Evolutionary conservation across 805 yeast species (phyloP).

Genomic region (Ogataea kodamae): DNA sequence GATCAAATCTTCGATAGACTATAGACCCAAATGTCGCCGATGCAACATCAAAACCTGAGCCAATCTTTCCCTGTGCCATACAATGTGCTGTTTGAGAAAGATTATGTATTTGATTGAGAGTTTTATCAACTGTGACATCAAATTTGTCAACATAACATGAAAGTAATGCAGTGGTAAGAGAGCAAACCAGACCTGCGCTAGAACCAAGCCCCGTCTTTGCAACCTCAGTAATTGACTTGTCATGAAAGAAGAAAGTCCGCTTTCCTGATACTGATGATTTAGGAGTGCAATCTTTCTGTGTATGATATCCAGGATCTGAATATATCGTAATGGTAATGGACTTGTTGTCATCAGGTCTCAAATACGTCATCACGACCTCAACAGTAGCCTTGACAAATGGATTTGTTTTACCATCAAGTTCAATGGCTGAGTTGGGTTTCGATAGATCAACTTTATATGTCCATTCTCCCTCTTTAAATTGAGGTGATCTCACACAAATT

Average conservation of each 20-base stretch:
- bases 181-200: constrained; percentile 89
- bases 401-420: constrained; percentile 38
- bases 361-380: constrained; percentile 51
- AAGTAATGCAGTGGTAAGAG: constrained; percentile 66
- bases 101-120: constrained; percentile 59
- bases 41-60: constrained; percentile 97
- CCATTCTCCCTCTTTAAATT: constrained; percentile 74
- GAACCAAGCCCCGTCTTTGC: constrained; percentile 96
- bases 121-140: constrained; percentile 25
- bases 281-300: constrained; percentile 50
- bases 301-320: constrained; percentile 88
- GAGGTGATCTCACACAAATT: constrained; percentile 65
- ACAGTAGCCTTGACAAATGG: constrained; percentile 75
- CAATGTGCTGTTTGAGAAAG: constrained; percentile 89
- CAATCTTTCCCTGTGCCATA: constrained; percentile 90
- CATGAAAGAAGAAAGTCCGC: constrained; percentile 57
- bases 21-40: constrained; percentile 92
- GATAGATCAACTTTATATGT: constrained; percentile 36
- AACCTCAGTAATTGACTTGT: constrained; percentile 57
- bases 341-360: constrained; percentile 34
- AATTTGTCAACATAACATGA: constrained; percentile 39
- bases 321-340: constrained; percentile 55
- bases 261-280: constrained; percentile 36
- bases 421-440: constrained; percentile 14
- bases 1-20: constrained; percentile 71